Base-by-base conservation (phyloP, 164 flowering plant species). In the Buxus sempervirens region DNA sequence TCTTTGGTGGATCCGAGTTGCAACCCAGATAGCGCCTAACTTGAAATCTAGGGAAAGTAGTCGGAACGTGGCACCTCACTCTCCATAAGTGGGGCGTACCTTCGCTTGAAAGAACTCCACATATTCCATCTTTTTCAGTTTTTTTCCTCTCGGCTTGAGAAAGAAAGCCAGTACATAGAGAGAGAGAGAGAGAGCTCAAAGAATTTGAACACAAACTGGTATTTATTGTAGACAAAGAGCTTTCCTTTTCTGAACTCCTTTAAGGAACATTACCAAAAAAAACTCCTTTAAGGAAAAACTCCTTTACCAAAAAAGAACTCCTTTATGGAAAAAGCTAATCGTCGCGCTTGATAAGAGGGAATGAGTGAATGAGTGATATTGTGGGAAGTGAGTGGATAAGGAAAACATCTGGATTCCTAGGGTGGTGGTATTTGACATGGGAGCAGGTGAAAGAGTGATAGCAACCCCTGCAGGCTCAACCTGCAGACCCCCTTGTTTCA, bases 351-450 rank as follows among this genome's bases (percentile, higher is more conserved):
- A 7, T 3, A 7, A 32, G 38, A 32, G 38, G 7, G 38, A 32
- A 7, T 3, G 38, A 32, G 38, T 32, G 38, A 3, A 7, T 32
- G 54, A 78, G 58, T 7, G 62, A 57, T 36, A 63, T 62, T 41
- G 64, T 63, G 69, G 78, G 62, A 65, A 65, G 67, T 60, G 79
- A 70, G 79, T 73, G 77, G 77, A 73, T 36, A 63, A 28, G 73
- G 19, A 70, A 36, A 58, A 69, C 67, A 59, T 38, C 20, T 38
- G 38, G 38, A 32, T 32, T 32, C 38, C 38, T 32, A 32, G 7
- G 38, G 51, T 60, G 23, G 66, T 72, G 74, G 67, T 68, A 74
- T 72, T 76, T 82, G 83, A 82, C 83, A 80, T 80, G 83, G 53
- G 73, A 36, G 67, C 79, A 73, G 72, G 76, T 66, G 73, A 56